These are phyloP conservation scores for Tylopilus felleus DNA, from an alignment of 768 basidiomycete genomes.

Conservation along the genomic window DNA sequence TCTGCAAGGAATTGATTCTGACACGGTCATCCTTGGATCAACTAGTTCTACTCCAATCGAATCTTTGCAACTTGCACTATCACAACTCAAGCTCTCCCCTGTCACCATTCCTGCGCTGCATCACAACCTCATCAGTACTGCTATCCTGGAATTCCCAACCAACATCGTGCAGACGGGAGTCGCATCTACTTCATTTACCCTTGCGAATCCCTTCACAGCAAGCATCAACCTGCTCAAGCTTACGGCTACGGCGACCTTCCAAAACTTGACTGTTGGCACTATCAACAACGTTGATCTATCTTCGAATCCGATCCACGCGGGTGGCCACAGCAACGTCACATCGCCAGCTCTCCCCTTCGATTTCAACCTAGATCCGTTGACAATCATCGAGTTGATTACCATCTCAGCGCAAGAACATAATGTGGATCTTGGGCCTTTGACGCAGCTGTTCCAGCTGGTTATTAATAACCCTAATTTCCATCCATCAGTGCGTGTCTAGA, in stretches of 20 bases:
- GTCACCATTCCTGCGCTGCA: constrained; percentile 64
- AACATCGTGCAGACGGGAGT: constrained; percentile 60
- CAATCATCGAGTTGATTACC: constrained; percentile 55
- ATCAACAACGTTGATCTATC: constrained; percentile 55
- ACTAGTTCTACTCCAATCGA: constrained; percentile 54
- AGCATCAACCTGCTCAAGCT: constrained; percentile 61
- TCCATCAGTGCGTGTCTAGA: constrained; percentile 40
- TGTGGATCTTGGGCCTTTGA: constrained; percentile 60
- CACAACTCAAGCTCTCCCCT: constrained; percentile 55
- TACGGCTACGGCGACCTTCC: constrained; percentile 51
- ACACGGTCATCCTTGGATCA: constrained; percentile 54
- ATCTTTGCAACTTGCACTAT: constrained; percentile 59
- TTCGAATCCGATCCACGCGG: constrained; percentile 54
- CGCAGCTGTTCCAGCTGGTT: constrained; percentile 52
- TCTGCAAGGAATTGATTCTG: constrained; percentile 59
- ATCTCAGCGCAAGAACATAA: constrained; percentile 48
- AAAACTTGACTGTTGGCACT: constrained; percentile 53
- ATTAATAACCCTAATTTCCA: constrained; percentile 47
- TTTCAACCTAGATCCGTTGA: constrained; percentile 62
- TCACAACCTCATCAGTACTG: constrained; percentile 55
- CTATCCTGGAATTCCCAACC: constrained; percentile 56
- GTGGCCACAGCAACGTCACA: constrained; percentile 55
- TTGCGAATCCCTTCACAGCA: constrained; percentile 71
- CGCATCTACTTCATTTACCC: constrained; percentile 53
- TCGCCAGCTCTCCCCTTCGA: constrained; percentile 57